Conservation (phyloP, 2,329 filamentous ascomycete species). For the Epichloe elymi region DNA sequence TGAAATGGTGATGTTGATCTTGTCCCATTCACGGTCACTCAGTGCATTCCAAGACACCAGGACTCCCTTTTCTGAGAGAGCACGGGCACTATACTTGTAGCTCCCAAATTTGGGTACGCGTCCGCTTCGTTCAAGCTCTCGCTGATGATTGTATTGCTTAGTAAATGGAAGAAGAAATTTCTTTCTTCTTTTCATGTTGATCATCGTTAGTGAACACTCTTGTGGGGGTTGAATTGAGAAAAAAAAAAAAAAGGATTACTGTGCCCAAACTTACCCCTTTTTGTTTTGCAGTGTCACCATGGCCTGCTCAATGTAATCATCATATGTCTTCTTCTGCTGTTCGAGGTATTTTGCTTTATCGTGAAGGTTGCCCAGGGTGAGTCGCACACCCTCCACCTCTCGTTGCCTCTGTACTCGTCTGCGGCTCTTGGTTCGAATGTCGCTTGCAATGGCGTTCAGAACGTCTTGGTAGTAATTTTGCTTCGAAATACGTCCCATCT, state of each 20-base stretch:
- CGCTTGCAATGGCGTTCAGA: constrained; percentile 91
- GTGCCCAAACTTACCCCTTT: constrained; percentile 62
- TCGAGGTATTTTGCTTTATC: constrained; percentile 88
- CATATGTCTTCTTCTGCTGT: constrained; percentile 91
- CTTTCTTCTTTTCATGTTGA: constrained; percentile 51
- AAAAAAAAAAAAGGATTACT: not conserved
- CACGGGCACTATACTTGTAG: constrained; percentile 89
- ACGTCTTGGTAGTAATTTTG: constrained; percentile 94
- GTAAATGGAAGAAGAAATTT: constrained; percentile 92
- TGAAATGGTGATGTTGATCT: constrained; percentile 86
- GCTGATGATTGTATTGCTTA: constrained; percentile 97
- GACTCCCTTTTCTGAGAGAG: constrained; percentile 84
- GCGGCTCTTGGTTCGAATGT: constrained; percentile 94
- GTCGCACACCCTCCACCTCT: constrained; percentile 72
- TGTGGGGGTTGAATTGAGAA: not conserved
- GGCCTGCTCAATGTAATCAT: constrained; percentile 97
- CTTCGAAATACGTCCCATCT: constrained; percentile 73
- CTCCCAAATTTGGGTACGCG: constrained; percentile 95
- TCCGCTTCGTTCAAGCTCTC: constrained; percentile 82
- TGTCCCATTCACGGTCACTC: constrained; percentile 71
- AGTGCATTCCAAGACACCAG: constrained; percentile 85
- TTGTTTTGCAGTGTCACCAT: constrained; percentile 96
- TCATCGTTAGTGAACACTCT: not conserved
- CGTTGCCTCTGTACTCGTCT: constrained; percentile 82
- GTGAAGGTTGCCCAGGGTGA: constrained; percentile 62